Evolutionary conservation across 164 flowering plant species (phyloP).

Genomic region (Cinnamomum chago): DNA sequence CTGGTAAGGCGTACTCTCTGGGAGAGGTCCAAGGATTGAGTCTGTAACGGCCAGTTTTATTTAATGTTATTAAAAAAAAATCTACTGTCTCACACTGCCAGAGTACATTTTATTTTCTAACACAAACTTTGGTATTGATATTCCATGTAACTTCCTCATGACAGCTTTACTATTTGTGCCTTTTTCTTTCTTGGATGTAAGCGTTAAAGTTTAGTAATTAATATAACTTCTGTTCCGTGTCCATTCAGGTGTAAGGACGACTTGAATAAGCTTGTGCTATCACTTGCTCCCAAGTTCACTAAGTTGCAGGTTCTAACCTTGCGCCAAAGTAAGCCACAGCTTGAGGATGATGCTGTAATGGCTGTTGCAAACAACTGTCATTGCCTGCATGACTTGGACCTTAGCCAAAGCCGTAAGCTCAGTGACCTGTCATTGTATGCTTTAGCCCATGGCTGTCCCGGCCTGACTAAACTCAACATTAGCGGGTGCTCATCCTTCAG

Average conservation of each 20-base stretch:
- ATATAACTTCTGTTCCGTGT: neutral
- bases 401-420: slow-evolving; percentile 87
- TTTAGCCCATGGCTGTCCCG: slow-evolving; percentile 78
- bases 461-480: slow-evolving; percentile 73
- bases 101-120: no score
- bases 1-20: no score
- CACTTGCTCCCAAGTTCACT: slow-evolving; percentile 76
- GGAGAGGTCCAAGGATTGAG: no score
- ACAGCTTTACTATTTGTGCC: no score
- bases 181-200: no score
- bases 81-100: no score
- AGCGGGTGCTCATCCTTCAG: slow-evolving; percentile 85
- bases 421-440: slow-evolving; percentile 69
- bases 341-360: slow-evolving; percentile 69
- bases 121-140: no score
- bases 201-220: no score
- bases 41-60: no score
- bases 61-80: no score
- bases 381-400: slow-evolving; percentile 83
- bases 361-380: slow-evolving; percentile 63
- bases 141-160: no score
- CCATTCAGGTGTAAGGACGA: slow-evolving; percentile 75
- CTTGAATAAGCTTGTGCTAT: slow-evolving; percentile 79
- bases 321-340: slow-evolving; percentile 82
- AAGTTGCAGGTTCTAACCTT: slow-evolving; percentile 59